Evolutionary conservation across 345 rosid species (phyloP).

Genomic region (Hypericum androsaemum): DNA sequence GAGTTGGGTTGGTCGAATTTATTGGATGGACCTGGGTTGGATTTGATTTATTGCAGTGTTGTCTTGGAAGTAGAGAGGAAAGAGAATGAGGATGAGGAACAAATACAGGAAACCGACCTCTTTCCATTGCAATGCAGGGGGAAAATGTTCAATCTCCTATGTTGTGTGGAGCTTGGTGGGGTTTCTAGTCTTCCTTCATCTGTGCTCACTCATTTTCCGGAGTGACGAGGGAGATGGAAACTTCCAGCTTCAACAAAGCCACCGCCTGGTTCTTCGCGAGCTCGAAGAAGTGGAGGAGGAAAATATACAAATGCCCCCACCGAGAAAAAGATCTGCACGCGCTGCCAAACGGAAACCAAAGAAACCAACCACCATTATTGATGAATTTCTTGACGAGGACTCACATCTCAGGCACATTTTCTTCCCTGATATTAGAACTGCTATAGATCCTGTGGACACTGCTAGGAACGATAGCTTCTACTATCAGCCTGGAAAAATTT

Average conservation of each 20-base stretch:
- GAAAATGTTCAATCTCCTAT: constrained; percentile 48
- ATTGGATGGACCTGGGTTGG: constrained; percentile 38
- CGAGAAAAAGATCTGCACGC: constrained; percentile 74
- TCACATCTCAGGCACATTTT: constrained; percentile 66
- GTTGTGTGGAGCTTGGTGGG: constrained; percentile 69
- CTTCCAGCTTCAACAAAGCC: constrained; percentile 30
- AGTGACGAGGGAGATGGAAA: constrained; percentile 28
- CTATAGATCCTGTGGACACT: constrained; percentile 49
- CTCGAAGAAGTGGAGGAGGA: constrained; percentile 78
- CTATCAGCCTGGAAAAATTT: constrained; percentile 65
- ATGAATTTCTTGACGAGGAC: constrained; percentile 95
- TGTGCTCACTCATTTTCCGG: constrained; percentile 36
- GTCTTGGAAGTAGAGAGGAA: constrained; percentile 31
- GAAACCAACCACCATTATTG: constrained; percentile 55
- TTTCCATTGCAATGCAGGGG: constrained; percentile 67
- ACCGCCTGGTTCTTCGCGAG: constrained; percentile 39
- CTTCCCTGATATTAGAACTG: constrained; percentile 61
- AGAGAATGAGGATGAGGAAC: constrained; percentile 67
- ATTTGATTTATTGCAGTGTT: constrained; percentile 50
- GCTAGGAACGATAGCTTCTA: constrained; percentile 41
- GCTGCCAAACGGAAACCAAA: constrained; percentile 74
- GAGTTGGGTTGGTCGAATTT: constrained; percentile 20
- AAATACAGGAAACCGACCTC: constrained; percentile 63
- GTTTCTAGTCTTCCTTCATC: constrained; percentile 48
- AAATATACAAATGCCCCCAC: constrained; percentile 64